Evolutionary conservation across 306 rosid species (phyloP).

Genomic region (Leucaena leucocephala): DNA sequence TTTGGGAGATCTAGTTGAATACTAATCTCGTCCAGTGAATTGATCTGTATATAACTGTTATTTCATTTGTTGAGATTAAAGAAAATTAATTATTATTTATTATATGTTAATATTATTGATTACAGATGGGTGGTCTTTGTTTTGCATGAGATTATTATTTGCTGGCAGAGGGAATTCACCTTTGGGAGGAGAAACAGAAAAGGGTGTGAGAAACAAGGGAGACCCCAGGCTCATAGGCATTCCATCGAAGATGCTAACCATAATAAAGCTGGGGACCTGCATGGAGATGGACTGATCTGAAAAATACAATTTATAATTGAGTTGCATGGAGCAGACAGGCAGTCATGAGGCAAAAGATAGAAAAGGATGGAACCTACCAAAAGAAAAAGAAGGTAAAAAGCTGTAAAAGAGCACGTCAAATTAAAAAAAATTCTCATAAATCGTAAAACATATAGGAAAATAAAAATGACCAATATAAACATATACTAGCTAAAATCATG

Average conservation of each 20-base stretch:
- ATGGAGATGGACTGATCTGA: not conserved
- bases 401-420: not conserved
- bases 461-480: not conserved
- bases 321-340: not conserved
- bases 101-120: not conserved
- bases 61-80: not conserved
- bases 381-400: not conserved
- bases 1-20: not conserved
- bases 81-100: not conserved
- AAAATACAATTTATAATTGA: not conserved
- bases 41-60: not conserved
- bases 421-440: not conserved
- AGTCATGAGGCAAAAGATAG: not conserved
- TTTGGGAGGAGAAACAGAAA: not conserved
- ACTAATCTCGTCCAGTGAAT: not conserved
- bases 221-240: not conserved
- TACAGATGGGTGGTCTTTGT: not conserved
- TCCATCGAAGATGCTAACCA: not conserved
- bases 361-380: not conserved
- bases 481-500: not conserved
- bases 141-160: not conserved
- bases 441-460: not conserved
- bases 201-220: not conserved
- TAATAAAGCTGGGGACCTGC: not conserved
- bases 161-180: not conserved